Conservation (phyloP, 495 filamentous ascomycete species). For the Talaromyces proteolyticus region DNA sequence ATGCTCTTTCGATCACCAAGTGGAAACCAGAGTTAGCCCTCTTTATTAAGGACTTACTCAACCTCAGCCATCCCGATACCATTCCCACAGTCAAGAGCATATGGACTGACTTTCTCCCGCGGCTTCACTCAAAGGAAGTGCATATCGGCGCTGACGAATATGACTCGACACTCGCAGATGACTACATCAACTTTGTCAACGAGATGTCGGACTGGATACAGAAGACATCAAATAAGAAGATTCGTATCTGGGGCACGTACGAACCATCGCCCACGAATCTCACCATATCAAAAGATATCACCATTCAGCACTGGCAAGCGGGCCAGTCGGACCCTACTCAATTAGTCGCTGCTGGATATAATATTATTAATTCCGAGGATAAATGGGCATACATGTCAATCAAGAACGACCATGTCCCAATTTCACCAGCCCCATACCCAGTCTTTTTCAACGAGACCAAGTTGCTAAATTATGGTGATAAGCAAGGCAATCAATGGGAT, state of each 20-base stretch:
- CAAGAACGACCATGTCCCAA: slow-evolving; percentile 49
- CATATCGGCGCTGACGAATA: slow-evolving; percentile 56
- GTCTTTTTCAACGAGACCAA: slow-evolving; percentile 45
- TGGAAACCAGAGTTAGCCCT: slow-evolving; percentile 51
- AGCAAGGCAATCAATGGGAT: slow-evolving; percentile 42
- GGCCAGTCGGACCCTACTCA: slow-evolving; percentile 47
- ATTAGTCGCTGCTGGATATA: slow-evolving; percentile 33
- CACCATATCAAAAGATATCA: slow-evolving; percentile 34
- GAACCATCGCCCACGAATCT: slow-evolving; percentile 32
- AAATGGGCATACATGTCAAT: slow-evolving; percentile 52
- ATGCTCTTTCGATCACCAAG: slow-evolving; percentile 47
- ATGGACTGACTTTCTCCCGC: slow-evolving; percentile 50
- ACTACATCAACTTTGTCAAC: slow-evolving; percentile 50
- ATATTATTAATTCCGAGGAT: slow-evolving; percentile 48
- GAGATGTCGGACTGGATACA: slow-evolving; percentile 40
- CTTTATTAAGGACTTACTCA: slow-evolving; percentile 43
- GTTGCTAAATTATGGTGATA: slow-evolving; percentile 39
- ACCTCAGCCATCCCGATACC: slow-evolving; percentile 48
- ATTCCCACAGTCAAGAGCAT: slow-evolving; percentile 46
- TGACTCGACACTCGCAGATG: slow-evolving; percentile 40
- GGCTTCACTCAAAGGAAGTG: slow-evolving; percentile 51
- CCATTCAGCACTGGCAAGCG: slow-evolving; percentile 53
- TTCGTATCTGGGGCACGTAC: slow-evolving; percentile 50
- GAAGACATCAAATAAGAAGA: slow-evolving; percentile 33
- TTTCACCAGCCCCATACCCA: slow-evolving; percentile 47